Evolutionary conservation across 257 asterid species (phyloP).

Genomic region (Solanum appendiculatum): DNA sequence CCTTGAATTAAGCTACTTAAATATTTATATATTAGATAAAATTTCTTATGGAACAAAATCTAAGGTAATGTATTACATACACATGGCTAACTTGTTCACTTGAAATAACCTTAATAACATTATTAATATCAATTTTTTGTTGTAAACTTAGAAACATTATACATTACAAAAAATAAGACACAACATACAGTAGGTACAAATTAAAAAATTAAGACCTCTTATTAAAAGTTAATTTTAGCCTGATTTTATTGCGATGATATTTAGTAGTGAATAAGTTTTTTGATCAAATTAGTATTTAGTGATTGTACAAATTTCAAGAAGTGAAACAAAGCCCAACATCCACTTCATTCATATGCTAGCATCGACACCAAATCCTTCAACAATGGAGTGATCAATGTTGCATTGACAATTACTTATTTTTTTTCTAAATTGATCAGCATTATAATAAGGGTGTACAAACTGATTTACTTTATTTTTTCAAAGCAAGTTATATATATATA

Average conservation of each 20-base stretch:
- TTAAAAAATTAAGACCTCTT: background rate
- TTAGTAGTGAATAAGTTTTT: background rate
- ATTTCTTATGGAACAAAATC: background rate
- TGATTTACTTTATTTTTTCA: no score
- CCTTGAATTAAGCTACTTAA: background rate
- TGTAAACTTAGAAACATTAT: background rate
- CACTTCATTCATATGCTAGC: background rate
- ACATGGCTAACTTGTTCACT: background rate
- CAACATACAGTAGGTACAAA: no score
- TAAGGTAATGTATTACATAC: background rate
- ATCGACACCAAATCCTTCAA: background rate
- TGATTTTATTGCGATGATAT: background rate
- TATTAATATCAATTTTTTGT: no score
- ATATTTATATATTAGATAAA: no score
- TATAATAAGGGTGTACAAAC: background rate
- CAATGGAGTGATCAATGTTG: background rate
- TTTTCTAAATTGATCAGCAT: background rate
- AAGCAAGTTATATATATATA: no score
- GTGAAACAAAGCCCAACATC: background rate
- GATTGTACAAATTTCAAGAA: background rate
- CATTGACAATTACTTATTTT: no score
- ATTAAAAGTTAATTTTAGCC: background rate
- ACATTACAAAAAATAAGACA: no score
- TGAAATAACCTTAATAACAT: background rate
- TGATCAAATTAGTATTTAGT: no score